Evolutionary conservation across 2,329 filamentous ascomycete genomes (phyloP).

Genomic region (Diaporthe nobilis): DNA sequence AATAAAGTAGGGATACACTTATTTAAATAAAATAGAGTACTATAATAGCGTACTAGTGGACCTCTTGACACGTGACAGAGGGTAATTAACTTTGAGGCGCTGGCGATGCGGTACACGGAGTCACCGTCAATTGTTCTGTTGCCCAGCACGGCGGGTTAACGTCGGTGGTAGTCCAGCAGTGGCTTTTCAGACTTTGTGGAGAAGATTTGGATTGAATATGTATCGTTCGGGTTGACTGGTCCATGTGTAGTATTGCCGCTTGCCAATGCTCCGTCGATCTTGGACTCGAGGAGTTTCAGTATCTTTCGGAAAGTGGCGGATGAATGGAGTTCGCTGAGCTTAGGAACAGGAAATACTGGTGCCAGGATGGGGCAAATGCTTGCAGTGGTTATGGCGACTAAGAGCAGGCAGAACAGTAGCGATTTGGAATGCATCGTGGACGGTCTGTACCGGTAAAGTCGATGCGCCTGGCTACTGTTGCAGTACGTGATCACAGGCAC

Average conservation of each 20-base stretch:
- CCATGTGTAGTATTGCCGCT: constrained; percentile 7
- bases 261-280: neutral
- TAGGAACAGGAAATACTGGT: neutral
- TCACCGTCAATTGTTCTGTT: neutral
- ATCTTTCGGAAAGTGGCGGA: neutral
- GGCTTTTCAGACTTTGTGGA: neutral
- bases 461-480: no score
- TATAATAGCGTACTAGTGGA: neutral
- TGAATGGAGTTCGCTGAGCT: neutral
- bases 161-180: constrained; percentile 7
- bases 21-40: neutral
- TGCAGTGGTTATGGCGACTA: neutral
- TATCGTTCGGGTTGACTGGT: neutral
- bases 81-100: neutral
- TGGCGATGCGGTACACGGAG: constrained; percentile 4
- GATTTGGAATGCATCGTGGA: neutral
- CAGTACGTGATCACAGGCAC: no score
- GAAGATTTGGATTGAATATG: constrained; percentile 1
- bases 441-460: no score
- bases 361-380: neutral
- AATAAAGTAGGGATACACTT: neutral
- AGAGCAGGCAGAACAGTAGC: neutral
- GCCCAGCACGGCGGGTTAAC: neutral
- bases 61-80: neutral
- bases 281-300: neutral